Percentiles rank a stretch among this genome's conserved stretches.
These are phyloP conservation scores for Suillus subalutaceus DNA, from an alignment of 768 basidiomycete species.

Conservation along the genomic window DNA sequence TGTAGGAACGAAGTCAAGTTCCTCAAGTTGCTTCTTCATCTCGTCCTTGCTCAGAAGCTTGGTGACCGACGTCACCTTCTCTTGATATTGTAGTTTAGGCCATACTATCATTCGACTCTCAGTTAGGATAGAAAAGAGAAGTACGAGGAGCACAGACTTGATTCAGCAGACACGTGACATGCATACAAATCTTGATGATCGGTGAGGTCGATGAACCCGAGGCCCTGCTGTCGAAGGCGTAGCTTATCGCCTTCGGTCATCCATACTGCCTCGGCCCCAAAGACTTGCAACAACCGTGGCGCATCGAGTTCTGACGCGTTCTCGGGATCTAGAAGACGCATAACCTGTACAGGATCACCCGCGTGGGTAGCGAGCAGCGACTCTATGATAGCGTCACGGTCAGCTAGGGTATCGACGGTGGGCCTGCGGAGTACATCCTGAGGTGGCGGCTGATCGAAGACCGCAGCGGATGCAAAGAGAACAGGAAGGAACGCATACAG, in stretches of 20 bases:
- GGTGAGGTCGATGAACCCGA: conserved; percentile 19
- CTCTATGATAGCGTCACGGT: conserved; percentile 9
- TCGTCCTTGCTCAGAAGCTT: conserved; percentile 24
- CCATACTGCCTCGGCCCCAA: conserved; percentile 18
- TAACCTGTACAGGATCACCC: conserved; percentile 20
- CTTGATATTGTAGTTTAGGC: conserved; percentile 19
- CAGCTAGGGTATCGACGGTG: neutral
- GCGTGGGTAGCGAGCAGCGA: conserved; percentile 17
- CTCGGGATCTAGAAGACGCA: conserved; percentile 19
- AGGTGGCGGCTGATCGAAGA: neutral
- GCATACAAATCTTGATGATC: conserved; percentile 9
- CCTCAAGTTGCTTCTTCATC: conserved; percentile 37
- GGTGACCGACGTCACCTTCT: conserved; percentile 15
- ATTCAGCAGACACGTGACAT: neutral
- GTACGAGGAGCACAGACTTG: conserved; percentile 4
- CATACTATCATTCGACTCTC: conserved; percentile 35
- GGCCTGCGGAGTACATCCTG: neutral
- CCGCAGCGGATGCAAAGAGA: neutral
- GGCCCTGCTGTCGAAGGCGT: conserved; percentile 16
- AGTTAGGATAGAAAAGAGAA: conserved; percentile 24
- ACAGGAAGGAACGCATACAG: neutral
- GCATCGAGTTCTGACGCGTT: conserved; percentile 20
- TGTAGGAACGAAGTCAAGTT: conserved; percentile 45
- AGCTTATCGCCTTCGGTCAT: conserved; percentile 24
- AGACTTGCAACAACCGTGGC: conserved; percentile 20